These are phyloP conservation scores for Lasiodiplodia gonubiensis DNA, from an alignment of 2,329 filamentous ascomycete genomes.

Conservation along the genomic window DNA sequence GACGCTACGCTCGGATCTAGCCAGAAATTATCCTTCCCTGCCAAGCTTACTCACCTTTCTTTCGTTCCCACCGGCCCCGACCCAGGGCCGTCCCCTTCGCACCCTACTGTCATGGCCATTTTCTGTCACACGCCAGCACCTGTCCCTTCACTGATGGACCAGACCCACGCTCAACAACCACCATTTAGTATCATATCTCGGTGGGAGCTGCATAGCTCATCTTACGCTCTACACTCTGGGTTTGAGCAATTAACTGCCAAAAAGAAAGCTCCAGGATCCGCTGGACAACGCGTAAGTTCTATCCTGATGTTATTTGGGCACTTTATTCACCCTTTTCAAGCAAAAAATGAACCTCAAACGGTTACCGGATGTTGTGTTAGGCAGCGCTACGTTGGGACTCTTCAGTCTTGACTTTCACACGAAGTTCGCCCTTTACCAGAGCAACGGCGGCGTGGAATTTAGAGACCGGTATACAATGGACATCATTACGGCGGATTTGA, in stretches of 20 bases:
- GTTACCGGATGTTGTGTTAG: conserved; percentile 69
- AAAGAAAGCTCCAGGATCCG: conserved; percentile 56
- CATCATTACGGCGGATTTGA: conserved; percentile 68
- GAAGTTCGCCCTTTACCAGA: conserved; percentile 73
- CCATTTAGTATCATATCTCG: conserved; percentile 77
- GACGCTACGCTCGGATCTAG: conserved; percentile 37
- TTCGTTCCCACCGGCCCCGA: conserved; percentile 72
- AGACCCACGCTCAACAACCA: conserved; percentile 65
- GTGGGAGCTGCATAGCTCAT: conserved; percentile 76
- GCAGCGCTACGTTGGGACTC: conserved; percentile 73
- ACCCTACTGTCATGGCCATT: conserved; percentile 72
- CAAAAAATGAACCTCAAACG: conserved; percentile 55
- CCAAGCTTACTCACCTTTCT: conserved; percentile 71
- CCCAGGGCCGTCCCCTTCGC: conserved; percentile 57
- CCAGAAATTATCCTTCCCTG: conserved; percentile 39
- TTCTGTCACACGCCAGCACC: conserved; percentile 64
- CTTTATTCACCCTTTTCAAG: conserved; percentile 33
- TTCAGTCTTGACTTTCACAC: conserved; percentile 72
- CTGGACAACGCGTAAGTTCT: conserved; percentile 8
- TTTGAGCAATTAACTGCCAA: conserved; percentile 77
- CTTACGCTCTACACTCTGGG: conserved; percentile 69
- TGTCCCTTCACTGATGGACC: conserved; percentile 40
- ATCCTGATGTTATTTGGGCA: neutral
- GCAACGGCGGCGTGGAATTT: conserved; percentile 82
- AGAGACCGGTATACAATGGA: conserved; percentile 77